Base-by-base conservation (phyloP, 164 flowering plant species). In the Kalanchoe fedtschenkoi region DNA sequence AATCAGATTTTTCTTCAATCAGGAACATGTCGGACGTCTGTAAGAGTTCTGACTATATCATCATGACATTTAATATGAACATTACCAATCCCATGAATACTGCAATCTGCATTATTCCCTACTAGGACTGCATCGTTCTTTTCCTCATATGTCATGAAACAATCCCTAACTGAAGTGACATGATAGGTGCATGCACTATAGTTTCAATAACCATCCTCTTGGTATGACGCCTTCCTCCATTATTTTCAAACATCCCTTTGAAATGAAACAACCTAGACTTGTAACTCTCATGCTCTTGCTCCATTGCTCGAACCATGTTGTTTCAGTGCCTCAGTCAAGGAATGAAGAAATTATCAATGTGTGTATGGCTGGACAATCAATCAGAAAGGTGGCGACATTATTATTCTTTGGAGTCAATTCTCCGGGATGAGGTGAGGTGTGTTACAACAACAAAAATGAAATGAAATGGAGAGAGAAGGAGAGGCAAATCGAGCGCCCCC, bases 221-320 rank as follows among this genome's bases (percentile, higher is more conserved):
- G 19, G 70, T 65, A 21, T 68, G 70, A 16, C 78, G 43, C 1
- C 76, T 74, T 35, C 74, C 77, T 35, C 66, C 24, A 22, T 54
- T 62, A 38, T 59, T 67, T 32, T 73, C 79, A 63, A 43, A 3
- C 68, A 62, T 72, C 32, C 74, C 78, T 38, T 43, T 70, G 62
- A 76, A 79, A 66, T 74, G 69, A 47, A 37, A 70, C 24, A 76
- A 24, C 47, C 69, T 79, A 11, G 78, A 68, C 71, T 22, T 64
- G 59, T 54, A 77, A 38, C 34, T 60, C 34, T 74, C 79, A 24
- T 77, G 72, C 61, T 77, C 80, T 46, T 74, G 78, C 35, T 80
- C 83, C 1, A 65, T 19, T 0, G 76, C 82, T 28, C 71, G 64
- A 62, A 78, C 81, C 83, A 82, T 82, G 55, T 22, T 51, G 2